These are phyloP conservation scores for Carex cristatella DNA, from an alignment of 176 grass and related monocot genomes.

Conservation along the genomic window DNA sequence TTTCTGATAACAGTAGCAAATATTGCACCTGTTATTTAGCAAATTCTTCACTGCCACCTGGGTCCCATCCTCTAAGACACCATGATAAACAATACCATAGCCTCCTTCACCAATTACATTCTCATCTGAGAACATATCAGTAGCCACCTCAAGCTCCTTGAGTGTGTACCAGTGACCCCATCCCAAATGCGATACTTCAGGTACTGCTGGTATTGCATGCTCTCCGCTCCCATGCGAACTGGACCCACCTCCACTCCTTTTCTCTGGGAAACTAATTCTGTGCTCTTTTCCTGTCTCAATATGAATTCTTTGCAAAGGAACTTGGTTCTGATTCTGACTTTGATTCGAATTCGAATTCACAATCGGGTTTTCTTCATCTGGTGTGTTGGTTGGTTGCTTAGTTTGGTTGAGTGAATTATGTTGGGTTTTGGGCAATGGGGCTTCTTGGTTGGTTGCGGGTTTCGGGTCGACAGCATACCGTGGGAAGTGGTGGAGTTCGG, in stretches of 20 bases:
- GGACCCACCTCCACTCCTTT: slow-evolving; percentile 45
- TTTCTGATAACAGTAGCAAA: slow-evolving; percentile 22
- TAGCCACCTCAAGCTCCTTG: slow-evolving; percentile 84
- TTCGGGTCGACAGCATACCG: slow-evolving; percentile 40
- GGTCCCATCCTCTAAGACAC: slow-evolving; percentile 65
- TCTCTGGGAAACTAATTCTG: slow-evolving; percentile 80
- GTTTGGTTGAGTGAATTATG: slow-evolving; percentile 16
- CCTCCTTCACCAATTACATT: slow-evolving; percentile 95
- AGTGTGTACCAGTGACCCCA: slow-evolving; percentile 98
- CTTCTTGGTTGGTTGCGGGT: slow-evolving; percentile 19
- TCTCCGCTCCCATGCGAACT: slow-evolving; percentile 87
- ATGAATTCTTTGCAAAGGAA: slow-evolving; percentile 36
- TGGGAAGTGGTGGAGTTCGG: slow-evolving; percentile 34
- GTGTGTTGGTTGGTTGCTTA: not conserved
- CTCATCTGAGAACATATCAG: slow-evolving; percentile 68
- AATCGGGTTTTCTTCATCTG: slow-evolving; percentile 4
- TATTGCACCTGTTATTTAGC: slow-evolving; percentile 76
- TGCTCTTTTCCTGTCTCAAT: slow-evolving; percentile 95
- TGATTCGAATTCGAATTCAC: slow-evolving; percentile 32
- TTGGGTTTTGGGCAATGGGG: slow-evolving; percentile 31
- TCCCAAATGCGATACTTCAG: slow-evolving; percentile 74
- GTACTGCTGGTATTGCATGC: slow-evolving; percentile 46
- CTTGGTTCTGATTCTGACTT: slow-evolving; percentile 18
- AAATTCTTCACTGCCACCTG: slow-evolving; percentile 90
- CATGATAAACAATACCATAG: slow-evolving; percentile 92